phyloP scores from a whole-genome alignment of 2,329 filamentous ascomycete species.

The Diaporthe ilicicola region DNA sequence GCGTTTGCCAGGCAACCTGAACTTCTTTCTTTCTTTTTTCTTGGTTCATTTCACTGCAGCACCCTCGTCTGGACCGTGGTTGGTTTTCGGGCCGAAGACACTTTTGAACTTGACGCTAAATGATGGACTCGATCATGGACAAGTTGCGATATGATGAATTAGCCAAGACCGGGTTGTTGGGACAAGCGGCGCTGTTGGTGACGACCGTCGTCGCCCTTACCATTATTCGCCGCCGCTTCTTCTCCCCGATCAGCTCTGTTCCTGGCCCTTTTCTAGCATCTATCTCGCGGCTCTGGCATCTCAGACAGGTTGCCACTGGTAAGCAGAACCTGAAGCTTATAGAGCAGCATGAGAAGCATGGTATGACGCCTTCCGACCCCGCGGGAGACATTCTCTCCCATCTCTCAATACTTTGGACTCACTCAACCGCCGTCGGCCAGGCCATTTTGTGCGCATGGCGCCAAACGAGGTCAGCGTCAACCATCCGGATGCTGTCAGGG shows the following conservation, averaged over 20 bases:
- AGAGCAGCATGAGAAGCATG: constrained; percentile 47
- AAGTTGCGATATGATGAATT: background rate
- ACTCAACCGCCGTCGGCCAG: constrained; percentile 31
- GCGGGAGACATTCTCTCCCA: constrained; percentile 37
- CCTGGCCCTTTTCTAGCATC: constrained; percentile 52
- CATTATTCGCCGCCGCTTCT: constrained; percentile 41
- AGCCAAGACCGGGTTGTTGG: background rate
- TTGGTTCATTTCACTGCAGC: background rate
- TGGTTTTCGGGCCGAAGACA: background rate
- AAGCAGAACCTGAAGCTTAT: constrained; percentile 48
- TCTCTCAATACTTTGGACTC: background rate
- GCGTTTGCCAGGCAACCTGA: background rate
- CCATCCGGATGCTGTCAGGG: constrained; percentile 49
- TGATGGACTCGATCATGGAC: background rate
- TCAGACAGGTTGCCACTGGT: constrained; percentile 47
- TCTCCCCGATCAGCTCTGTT: constrained; percentile 49
- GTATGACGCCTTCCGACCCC: background rate
- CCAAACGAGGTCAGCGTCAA: constrained; percentile 53
- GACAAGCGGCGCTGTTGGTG: background rate
- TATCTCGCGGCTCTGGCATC: constrained; percentile 50
- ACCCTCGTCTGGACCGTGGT: background rate
- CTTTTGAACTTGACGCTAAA: background rate
- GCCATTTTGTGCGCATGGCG: constrained; percentile 52
- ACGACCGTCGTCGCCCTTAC: background rate
- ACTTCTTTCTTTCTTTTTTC: background rate